Conservation (phyloP, 768 basidiomycete species). For the Serendipita sp. region DNA sequence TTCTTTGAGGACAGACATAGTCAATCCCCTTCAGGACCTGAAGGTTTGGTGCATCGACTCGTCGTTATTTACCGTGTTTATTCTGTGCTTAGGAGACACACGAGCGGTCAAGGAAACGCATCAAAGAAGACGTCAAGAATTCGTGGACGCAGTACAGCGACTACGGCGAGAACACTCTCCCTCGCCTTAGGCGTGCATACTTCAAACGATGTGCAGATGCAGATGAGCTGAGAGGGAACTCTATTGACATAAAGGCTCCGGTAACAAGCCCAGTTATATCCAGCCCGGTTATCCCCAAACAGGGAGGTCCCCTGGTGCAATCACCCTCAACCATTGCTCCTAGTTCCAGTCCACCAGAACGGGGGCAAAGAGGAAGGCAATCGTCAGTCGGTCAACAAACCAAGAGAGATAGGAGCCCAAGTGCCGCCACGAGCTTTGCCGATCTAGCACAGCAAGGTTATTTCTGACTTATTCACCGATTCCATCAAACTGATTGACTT, state of each 20-base stretch:
- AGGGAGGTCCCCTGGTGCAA: background rate
- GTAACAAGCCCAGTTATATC: slow-evolving; percentile 5
- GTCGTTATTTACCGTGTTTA: background rate
- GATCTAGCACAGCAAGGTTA: slow-evolving; percentile 76
- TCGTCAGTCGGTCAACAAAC: slow-evolving; percentile 43
- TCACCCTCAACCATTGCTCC: background rate
- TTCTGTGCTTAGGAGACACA: slow-evolving; percentile 51
- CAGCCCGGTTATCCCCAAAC: slow-evolving; percentile 10
- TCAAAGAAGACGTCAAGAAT: slow-evolving; percentile 79
- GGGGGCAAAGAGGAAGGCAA: background rate
- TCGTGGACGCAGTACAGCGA: slow-evolving; percentile 64
- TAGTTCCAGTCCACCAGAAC: background rate
- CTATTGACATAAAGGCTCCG: background rate
- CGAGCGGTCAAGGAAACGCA: slow-evolving; percentile 77
- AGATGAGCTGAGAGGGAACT: slow-evolving; percentile 37
- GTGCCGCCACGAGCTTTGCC: slow-evolving; percentile 54
- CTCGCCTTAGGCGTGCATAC: slow-evolving; percentile 65
- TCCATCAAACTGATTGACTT: background rate
- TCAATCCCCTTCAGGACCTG: slow-evolving; percentile 46
- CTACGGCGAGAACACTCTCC: slow-evolving; percentile 61
- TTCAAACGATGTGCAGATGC: slow-evolving; percentile 74
- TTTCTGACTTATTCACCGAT: background rate
- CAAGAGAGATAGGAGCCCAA: slow-evolving; percentile 55
- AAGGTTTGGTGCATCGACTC: slow-evolving; percentile 31
- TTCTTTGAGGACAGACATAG: slow-evolving; percentile 55